Evolutionary conservation across 495 filamentous ascomycete species (phyloP).

Genomic region (Talaromyces wortmannii): DNA sequence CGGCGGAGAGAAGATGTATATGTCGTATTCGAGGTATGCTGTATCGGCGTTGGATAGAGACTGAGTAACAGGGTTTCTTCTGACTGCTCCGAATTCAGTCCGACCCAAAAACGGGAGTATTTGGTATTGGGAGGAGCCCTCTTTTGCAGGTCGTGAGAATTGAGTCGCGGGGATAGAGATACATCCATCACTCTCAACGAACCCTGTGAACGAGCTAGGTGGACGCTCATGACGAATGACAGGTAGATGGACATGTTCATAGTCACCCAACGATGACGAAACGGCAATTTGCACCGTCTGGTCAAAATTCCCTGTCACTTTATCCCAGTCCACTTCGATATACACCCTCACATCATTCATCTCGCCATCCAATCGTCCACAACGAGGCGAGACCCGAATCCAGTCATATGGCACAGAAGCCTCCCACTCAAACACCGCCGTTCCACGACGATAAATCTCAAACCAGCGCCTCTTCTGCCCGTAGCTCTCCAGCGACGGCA

Average conservation of each 20-base stretch:
- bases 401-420: constrained; percentile 44
- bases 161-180: constrained; percentile 20
- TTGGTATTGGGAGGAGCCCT: too few relatives aligned
- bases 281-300: constrained; percentile 26
- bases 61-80: too few relatives aligned
- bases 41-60: constrained; percentile 33
- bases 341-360: constrained; percentile 50
- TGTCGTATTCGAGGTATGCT: constrained; percentile 55
- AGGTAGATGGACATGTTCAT: constrained; percentile 51
- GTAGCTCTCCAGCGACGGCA: constrained; percentile 57
- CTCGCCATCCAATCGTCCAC: constrained; percentile 43
- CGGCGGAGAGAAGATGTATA: constrained; percentile 54
- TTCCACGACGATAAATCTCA: constrained; percentile 61
- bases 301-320: constrained; percentile 40
- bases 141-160: constrained; percentile 24
- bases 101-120: too few relatives aligned
- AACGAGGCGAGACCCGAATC: constrained; percentile 48
- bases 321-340: constrained; percentile 55
- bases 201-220: constrained; percentile 47
- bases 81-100: too few relatives aligned
- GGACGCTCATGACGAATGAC: constrained; percentile 18
- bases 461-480: constrained; percentile 54
- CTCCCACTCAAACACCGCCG: constrained; percentile 48
- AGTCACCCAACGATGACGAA: constrained; percentile 45
- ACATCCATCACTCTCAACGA: constrained; percentile 56